phyloP scores from a whole-genome alignment of 768 basidiomycete genomes.

The Kwoniella sp. region DNA sequence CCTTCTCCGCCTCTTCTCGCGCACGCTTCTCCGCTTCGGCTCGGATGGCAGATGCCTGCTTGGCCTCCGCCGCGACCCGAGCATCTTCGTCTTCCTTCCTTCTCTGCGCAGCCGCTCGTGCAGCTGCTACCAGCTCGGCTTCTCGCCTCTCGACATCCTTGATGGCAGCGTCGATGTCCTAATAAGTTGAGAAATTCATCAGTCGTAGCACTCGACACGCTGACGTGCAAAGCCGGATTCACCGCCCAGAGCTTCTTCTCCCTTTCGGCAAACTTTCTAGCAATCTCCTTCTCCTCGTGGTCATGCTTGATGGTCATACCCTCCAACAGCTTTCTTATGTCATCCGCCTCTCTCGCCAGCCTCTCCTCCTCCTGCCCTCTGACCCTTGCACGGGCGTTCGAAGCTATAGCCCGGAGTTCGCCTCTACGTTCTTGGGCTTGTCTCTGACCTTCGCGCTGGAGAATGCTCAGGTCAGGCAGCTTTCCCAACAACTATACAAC shows the following conservation, averaged over 20 bases:
- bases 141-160: constrained; percentile 20
- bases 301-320: constrained; percentile 52
- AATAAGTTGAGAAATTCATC: background rate
- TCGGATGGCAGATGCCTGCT: constrained; percentile 30
- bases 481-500: background rate
- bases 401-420: constrained; percentile 22
- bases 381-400: constrained; percentile 26
- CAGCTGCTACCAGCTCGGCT: constrained; percentile 13
- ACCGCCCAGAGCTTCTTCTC: constrained; percentile 60
- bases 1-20: constrained; percentile 50
- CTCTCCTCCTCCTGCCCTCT: constrained; percentile 15
- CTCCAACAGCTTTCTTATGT: constrained; percentile 35
- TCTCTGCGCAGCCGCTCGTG: constrained; percentile 8
- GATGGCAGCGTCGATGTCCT: constrained; percentile 39
- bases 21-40: constrained; percentile 56
- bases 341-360: constrained; percentile 32
- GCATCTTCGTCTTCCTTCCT: constrained; percentile 48
- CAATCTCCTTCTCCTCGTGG: constrained; percentile 63
- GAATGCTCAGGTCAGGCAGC: no score
- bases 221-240: constrained; percentile 1
- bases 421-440: constrained; percentile 22
- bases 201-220: background rate
- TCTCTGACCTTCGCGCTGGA: constrained; percentile 26
- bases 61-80: constrained; percentile 47
- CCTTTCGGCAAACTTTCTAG: constrained; percentile 63